phyloP scores from a whole-genome alignment of 139 green algal genomes.

The Chlorella sorokiniana region DNA sequence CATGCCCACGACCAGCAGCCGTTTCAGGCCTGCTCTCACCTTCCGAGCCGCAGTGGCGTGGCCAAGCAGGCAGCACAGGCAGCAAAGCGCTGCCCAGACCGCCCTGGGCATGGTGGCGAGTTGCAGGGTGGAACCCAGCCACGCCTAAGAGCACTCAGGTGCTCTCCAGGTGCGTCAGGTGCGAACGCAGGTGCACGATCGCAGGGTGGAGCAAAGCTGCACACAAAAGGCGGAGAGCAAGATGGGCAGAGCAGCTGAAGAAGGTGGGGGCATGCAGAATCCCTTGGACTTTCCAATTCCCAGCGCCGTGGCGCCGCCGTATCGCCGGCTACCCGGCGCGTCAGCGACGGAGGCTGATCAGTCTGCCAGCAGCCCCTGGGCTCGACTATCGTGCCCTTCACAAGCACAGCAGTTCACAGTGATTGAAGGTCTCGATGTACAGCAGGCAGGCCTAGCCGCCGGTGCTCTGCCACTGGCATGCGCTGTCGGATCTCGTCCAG shows the following conservation, averaged over 20 bases:
- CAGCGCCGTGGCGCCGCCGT: background rate
- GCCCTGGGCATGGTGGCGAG: background rate
- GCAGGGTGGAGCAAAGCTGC: too few relatives aligned
- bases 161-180: too few relatives aligned
- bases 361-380: background rate
- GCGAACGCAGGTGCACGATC: too few relatives aligned
- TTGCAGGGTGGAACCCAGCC: too few relatives aligned
- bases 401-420: background rate
- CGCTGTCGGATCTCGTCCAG: slow-evolving; percentile 18
- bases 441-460: background rate
- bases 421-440: background rate
- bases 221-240: too few relatives aligned
- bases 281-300: too few relatives aligned
- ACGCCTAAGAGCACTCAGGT: background rate
- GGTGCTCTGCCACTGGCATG: slow-evolving; percentile 47
- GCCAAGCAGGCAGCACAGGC: background rate
- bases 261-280: too few relatives aligned
- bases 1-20: too few relatives aligned
- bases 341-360: background rate
- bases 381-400: background rate
- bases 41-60: background rate
- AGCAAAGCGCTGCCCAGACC: background rate
- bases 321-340: too few relatives aligned
- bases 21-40: slow-evolving; percentile 3
- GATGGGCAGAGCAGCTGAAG: too few relatives aligned